Evolutionary conservation across 345 rosid genomes (phyloP), one percentile per base, ranked within the genome.

Genomic region (Balakata baccata): DNA sequence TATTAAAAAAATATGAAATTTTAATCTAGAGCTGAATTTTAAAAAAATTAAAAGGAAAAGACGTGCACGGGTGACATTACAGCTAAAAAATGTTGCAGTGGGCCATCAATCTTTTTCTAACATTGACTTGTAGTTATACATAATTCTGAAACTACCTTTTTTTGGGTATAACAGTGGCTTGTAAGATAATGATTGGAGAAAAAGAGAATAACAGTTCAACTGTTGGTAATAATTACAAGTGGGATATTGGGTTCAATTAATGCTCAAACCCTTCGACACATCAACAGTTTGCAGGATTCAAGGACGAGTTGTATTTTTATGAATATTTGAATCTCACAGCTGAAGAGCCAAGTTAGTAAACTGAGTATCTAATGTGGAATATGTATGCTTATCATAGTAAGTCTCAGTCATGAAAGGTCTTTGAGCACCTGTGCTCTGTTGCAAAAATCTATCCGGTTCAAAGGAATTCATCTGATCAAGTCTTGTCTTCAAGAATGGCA

Each of bases 401-500:
- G 56, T 72, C 46, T 76, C 76, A 22, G 38, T 66, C 7, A 13
- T 59, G 59, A 70, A 37, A 37, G 75, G 14, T n/a, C 37, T 51
- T 53, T 70, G 75, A 1, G 18, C 57, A 23, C 56, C 64, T 38
- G 68, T 45, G 50, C 63, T 71, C 52, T 38, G 51, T 54, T 51
- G 70, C 47, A 25, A 54, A 10, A 50, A 56, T 61, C 66, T 79
- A 39, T 61, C 66, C 59, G 25, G 75, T 68, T 57, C 74, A 16
- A 63, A 5, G 2, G 66, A 64, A 13, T 75, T 84, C 61, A 82
- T 64, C 77, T 83, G 72, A 60, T 80, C 84, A 29, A 85, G 82
- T 67, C 64, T 73, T 43, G 77, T 75, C 76, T 72, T 76, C 20
- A 82, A 77, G 71, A 77, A 84, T 9, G 86, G 84, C 52, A 84